Base-by-base conservation (phyloP, 176 grass and related monocot species). In the Phyllostachys edulis region DNA sequence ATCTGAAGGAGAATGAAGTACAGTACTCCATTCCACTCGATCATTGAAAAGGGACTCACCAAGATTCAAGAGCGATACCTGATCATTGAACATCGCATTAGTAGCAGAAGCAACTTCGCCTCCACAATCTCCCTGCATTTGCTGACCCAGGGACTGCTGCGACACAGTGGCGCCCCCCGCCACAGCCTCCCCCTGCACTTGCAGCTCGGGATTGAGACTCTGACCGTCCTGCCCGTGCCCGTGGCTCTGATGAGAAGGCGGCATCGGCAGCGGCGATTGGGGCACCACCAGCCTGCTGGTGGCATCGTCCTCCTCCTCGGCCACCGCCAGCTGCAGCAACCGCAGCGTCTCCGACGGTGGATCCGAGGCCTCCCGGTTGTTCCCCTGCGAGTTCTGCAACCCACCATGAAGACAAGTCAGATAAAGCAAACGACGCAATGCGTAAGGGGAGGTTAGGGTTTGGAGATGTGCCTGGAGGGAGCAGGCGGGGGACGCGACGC, bases 241-340 rank as follows among this genome's bases (percentile, higher is more conserved):
- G 27, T 83, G 75, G 86, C 67, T 71, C 26, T 86, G 72, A 65
- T 36, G 49, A 69, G 76, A 49, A 27, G 71, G n/a, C 41, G 71
- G 83, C 55, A 62, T 21, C 37, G 39, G 72, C 71, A 57, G 42
- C 7, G 80, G 66, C 55, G 83, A 77, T 23, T 44, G 82, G 18
- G 87, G 80, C 55, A 80, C 77, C 6, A 77, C 63, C 38, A 91
- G 71, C 75, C 88, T 97, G 86, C 92, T 97, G 56, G 90, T 97
- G 60, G 92, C 95, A 40, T 97, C 95, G 52, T 97, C 95, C 51
- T 97, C 92, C 84, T 94, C 92, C 78, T 97, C 95, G 9, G 83
- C 71, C 70, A 89, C 79, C 18, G 84, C 85, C 76, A 88, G 86
- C 41, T 97, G 92, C 71, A 92, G 86, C 70, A 92, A 54, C 78